Conservation (phyloP, 805 yeast genomes). For the Cyberlindnera mississippiensis region DNA sequence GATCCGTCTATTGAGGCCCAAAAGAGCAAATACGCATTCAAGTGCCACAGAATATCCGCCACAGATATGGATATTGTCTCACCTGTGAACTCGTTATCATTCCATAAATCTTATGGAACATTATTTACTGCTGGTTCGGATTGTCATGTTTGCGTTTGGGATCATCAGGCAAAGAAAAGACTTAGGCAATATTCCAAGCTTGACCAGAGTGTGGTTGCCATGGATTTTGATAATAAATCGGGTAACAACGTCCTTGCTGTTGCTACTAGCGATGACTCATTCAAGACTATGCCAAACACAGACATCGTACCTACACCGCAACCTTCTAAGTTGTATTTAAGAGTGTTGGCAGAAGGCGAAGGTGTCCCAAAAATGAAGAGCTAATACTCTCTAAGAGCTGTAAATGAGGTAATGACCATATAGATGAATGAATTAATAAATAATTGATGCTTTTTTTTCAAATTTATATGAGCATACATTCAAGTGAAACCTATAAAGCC, state of each 20-base stretch:
- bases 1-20: slow-evolving; percentile 42
- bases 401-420: no score
- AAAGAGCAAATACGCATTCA: slow-evolving; percentile 64
- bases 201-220: slow-evolving; percentile 40
- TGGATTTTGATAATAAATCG: slow-evolving; percentile 35
- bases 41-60: slow-evolving; percentile 62
- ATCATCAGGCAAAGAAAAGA: slow-evolving; percentile 74
- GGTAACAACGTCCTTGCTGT: slow-evolving; percentile 32
- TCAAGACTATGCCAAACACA: slow-evolving; percentile 34
- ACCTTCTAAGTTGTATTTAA: slow-evolving; percentile 19
- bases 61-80: slow-evolving; percentile 55
- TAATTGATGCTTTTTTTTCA: no score
- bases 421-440: no score
- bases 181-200: slow-evolving; percentile 63
- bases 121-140: slow-evolving; percentile 90
- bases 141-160: slow-evolving; percentile 88
- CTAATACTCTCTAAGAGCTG: not conserved
- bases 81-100: slow-evolving; percentile 71
- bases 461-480: no score
- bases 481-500: no score
- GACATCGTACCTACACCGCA: slow-evolving; percentile 16
- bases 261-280: slow-evolving; percentile 48
- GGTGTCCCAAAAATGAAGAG: slow-evolving; percentile 17
- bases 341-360: slow-evolving; percentile 17
- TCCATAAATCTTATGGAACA: slow-evolving; percentile 75